phyloP scores from a whole-genome alignment of 192 early-diverging fungal species.

The Dimargaris xerosporica region DNA sequence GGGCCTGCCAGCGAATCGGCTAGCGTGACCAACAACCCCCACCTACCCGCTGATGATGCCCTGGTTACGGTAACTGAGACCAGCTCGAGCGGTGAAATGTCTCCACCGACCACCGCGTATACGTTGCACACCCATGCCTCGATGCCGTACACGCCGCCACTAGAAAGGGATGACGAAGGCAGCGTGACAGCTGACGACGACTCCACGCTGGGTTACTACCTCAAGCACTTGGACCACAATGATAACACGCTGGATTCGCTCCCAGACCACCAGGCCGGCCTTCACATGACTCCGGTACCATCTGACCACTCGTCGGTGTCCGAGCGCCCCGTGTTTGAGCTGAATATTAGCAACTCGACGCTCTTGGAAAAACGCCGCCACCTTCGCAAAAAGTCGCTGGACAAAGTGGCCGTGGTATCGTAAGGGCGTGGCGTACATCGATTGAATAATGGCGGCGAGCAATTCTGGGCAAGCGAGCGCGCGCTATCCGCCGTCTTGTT shows the following conservation, averaged over 20 bases:
- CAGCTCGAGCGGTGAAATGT: conserved; percentile 16
- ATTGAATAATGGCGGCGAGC: too few relatives aligned
- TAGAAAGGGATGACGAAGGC: conserved; percentile 6
- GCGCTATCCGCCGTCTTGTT: too few relatives aligned
- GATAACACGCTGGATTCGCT: not conserved
- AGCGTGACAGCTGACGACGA: not conserved
- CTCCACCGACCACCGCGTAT: conserved; percentile 11
- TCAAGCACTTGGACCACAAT: not conserved
- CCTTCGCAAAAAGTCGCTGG: not conserved
- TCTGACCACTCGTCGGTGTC: not conserved
- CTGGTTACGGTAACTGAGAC: conserved; percentile 13
- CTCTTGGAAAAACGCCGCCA: conserved; percentile 23
- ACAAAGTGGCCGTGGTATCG: too few relatives aligned
- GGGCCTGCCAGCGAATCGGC: not conserved
- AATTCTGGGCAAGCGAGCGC: too few relatives aligned
- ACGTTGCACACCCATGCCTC: conserved; percentile 13
- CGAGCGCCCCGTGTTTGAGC: conserved; percentile 19
- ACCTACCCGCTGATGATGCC: too few relatives aligned
- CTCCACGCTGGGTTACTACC: not conserved
- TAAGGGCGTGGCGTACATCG: too few relatives aligned
- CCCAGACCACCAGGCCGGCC: conserved; percentile 15
- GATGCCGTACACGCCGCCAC: conserved; percentile 10
- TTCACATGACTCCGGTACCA: not conserved
- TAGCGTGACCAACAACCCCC: too few relatives aligned
- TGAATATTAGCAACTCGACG: conserved; percentile 26